Percentiles rank a stretch among this genome's conserved stretches.
These are phyloP conservation scores for Mollisiaceae sp. DNA, from an alignment of 2,329 filamentous ascomycete species.

Conservation along the genomic window DNA sequence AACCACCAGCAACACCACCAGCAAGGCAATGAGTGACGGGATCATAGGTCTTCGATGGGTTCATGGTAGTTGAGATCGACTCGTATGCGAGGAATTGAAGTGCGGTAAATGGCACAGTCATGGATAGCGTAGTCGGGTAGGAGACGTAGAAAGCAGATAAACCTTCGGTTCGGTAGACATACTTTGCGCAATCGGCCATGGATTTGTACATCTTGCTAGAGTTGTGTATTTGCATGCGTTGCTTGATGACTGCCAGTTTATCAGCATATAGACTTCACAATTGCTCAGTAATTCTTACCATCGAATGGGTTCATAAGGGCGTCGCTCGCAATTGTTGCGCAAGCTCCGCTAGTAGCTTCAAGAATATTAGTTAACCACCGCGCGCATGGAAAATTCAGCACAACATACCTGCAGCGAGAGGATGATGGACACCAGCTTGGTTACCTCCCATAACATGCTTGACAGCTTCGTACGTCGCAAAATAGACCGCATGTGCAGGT, in stretches of 20 bases:
- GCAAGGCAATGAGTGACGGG: conserved; percentile 92
- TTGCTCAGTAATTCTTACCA: conserved; percentile 57
- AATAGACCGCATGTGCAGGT: conserved; percentile 96
- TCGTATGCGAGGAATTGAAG: conserved; percentile 98
- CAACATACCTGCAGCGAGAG: conserved; percentile 82
- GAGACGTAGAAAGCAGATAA: conserved; percentile 95
- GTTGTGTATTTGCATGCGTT: conserved; percentile 97
- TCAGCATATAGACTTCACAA: conserved; percentile 27
- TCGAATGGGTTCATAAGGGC: conserved; percentile 99
- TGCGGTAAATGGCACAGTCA: conserved; percentile 98
- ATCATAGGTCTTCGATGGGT: conserved; percentile 84
- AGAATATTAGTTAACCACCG: conserved; percentile 43
- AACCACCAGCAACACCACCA: conserved; percentile 88
- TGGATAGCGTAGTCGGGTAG: conserved; percentile 95
- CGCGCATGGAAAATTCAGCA: conserved; percentile 8
- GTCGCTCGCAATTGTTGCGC: conserved; percentile 95
- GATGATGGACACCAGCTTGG: conserved; percentile 84
- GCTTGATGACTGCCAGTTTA: conserved; percentile 81
- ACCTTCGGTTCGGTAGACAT: conserved; percentile 87
- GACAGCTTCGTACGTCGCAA: conserved; percentile 95
- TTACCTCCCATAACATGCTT: conserved; percentile 97
- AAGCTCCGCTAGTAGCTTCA: conserved; percentile 87
- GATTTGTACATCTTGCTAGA: conserved; percentile 87
- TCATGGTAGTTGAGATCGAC: conserved; percentile 92
- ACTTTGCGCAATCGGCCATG: conserved; percentile 83